A percentile compares a stretch with the other conserved stretches of the same genome.
phyloP scores from a whole-genome alignment of 495 filamentous ascomycete species.

The Evansstolkia leycettana region DNA sequence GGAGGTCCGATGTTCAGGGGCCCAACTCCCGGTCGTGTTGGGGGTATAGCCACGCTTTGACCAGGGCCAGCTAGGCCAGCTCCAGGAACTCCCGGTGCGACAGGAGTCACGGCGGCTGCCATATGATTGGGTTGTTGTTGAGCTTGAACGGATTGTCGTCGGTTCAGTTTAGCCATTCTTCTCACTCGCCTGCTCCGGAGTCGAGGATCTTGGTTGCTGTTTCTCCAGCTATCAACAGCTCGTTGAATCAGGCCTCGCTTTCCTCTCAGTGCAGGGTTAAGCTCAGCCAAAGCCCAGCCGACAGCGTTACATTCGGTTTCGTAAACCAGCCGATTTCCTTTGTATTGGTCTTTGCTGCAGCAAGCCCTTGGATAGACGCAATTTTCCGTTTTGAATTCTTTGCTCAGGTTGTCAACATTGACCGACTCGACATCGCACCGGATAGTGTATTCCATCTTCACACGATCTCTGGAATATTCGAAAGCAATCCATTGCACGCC shows the following conservation, averaged over 20 bases:
- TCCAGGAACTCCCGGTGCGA: constrained; percentile 39
- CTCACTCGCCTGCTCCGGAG: constrained; percentile 83
- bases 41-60: constrained; percentile 1
- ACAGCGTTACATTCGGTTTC: constrained; percentile 98
- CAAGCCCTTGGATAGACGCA: constrained; percentile 96
- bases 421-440: constrained; percentile 96
- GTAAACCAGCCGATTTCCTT: constrained; percentile 86
- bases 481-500: constrained; percentile 99
- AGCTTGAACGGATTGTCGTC: constrained; percentile 24
- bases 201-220: constrained; percentile 92
- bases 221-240: constrained; percentile 96
- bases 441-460: constrained; percentile 99
- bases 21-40: constrained; percentile 33
- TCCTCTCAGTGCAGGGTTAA: constrained; percentile 80
- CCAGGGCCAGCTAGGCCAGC: constrained; percentile 33
- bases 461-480: constrained; percentile 91
- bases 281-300: constrained; percentile 87
- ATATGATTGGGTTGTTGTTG: no score
- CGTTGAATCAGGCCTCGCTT: constrained; percentile 94
- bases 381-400: constrained; percentile 93
- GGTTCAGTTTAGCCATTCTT: constrained; percentile 89
- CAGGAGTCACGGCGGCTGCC: constrained; percentile 33
- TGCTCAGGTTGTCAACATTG: constrained; percentile 68
- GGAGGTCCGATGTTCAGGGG: constrained; percentile 52
- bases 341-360: constrained; percentile 90